Conservation (phyloP, 495 filamentous ascomycete species). For the Glutinoglossum americanum region DNA sequence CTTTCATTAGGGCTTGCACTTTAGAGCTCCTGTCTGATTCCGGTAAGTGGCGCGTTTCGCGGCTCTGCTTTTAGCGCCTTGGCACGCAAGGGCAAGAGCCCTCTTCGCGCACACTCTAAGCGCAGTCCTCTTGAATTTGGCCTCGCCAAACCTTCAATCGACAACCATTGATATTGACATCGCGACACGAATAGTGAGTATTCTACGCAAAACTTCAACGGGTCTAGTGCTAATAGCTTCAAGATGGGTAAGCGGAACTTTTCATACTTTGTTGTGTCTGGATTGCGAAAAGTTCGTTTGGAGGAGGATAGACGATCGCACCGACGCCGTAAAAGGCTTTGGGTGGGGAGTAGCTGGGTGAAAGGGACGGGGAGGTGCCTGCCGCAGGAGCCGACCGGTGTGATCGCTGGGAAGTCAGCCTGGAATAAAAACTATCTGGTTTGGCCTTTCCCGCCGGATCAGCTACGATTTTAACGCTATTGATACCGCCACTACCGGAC, state of each 20-base stretch:
- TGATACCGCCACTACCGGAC: no score
- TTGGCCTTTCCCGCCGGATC: no score
- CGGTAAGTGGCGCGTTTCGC: background rate
- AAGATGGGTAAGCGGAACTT: conserved; percentile 33
- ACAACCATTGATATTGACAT: background rate
- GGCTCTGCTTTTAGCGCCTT: background rate
- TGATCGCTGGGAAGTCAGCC: no score
- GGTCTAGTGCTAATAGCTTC: conserved; percentile 7
- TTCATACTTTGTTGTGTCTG: conserved; percentile 8
- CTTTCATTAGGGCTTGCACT: background rate
- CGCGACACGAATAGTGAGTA: conserved; percentile 13
- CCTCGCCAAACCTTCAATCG: background rate
- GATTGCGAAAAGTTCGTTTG: background rate
- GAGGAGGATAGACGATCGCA: no score
- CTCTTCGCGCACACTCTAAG: background rate
- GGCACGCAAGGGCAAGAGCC: background rate
- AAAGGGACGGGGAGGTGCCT: no score
- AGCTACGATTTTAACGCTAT: no score
- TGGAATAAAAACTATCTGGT: no score
- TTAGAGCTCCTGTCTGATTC: conserved; percentile 2
- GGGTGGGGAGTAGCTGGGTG: no score
- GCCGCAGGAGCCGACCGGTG: no score
- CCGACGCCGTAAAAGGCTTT: no score
- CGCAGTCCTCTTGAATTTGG: background rate
- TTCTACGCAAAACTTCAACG: background rate